Conservation (phyloP, 306 rosid species). For the Dicorynia guianensis region DNA sequence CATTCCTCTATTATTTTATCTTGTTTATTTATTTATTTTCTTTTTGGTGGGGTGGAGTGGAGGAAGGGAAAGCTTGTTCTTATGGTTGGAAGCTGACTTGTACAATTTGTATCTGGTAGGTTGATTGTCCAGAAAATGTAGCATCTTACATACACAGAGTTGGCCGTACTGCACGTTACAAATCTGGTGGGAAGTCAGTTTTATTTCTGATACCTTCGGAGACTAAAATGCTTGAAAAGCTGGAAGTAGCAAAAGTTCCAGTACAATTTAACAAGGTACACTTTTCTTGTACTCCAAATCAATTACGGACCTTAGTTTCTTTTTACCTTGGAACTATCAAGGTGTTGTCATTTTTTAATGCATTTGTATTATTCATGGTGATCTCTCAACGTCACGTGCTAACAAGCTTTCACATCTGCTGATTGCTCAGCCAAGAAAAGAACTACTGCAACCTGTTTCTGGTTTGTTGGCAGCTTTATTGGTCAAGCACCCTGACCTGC, state of each 20-base stretch:
- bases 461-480: slow-evolving; percentile 74
- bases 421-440: slow-evolving; percentile 69
- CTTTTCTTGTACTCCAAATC: slow-evolving; percentile 26
- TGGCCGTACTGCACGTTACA: slow-evolving; percentile 94
- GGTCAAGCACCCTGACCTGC: slow-evolving; percentile 80
- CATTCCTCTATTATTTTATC: background rate
- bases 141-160: slow-evolving; percentile 94
- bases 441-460: slow-evolving; percentile 75
- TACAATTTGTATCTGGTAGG: slow-evolving; percentile 52
- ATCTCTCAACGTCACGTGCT: slow-evolving; percentile 18
- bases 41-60: background rate
- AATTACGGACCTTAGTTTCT: background rate
- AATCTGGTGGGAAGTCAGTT: slow-evolving; percentile 79
- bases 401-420: slow-evolving; percentile 36
- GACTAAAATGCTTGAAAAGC: slow-evolving; percentile 75
- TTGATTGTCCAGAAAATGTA: slow-evolving; percentile 91
- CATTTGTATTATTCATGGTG: background rate
- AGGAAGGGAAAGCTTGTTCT: slow-evolving; percentile 17
- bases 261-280: slow-evolving; percentile 71
- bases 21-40: background rate
- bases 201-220: slow-evolving; percentile 86
- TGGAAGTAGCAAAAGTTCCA: slow-evolving; percentile 77
- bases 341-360: slow-evolving; percentile 31
- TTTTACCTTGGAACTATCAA: slow-evolving; percentile 21
- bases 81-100: slow-evolving; percentile 20